These are phyloP conservation scores for Moelleriella libera DNA, from an alignment of 2,329 filamentous ascomycete genomes.

Conservation along the genomic window DNA sequence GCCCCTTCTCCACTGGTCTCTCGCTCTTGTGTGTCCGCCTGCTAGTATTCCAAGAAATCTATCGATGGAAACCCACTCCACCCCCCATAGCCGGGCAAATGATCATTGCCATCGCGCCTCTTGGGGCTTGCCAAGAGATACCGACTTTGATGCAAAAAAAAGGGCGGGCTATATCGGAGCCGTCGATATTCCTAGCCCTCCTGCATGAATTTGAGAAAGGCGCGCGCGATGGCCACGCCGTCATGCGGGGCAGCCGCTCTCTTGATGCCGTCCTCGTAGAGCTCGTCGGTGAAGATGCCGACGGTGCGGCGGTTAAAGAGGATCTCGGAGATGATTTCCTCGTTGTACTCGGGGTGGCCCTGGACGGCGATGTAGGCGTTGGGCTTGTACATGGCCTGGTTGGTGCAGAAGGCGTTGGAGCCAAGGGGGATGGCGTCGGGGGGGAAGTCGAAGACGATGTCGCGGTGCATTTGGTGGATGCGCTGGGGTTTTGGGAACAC, in stretches of 20 bases:
- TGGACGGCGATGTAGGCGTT: slow-evolving; percentile 26
- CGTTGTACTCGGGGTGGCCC: slow-evolving; percentile 32
- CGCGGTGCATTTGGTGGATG: slow-evolving; percentile 33
- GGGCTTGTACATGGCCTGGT: slow-evolving; percentile 28
- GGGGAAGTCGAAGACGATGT: slow-evolving; percentile 26
- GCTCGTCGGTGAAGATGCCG: slow-evolving; percentile 56
- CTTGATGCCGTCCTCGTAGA: slow-evolving; percentile 53
- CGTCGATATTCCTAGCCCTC: slow-evolving; percentile 22
- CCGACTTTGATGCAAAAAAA: no score
- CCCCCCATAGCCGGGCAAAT: no score
- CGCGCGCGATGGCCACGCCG: slow-evolving; percentile 58
- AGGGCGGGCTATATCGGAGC: neutral
- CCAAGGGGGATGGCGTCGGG: slow-evolving; percentile 24
- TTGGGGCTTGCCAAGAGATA: no score
- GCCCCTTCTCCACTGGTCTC: no score
- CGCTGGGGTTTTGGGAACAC: slow-evolving; percentile 9
- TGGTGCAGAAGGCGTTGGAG: slow-evolving; percentile 22
- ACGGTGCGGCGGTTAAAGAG: slow-evolving; percentile 39
- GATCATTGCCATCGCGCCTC: no score
- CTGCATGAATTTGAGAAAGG: slow-evolving; percentile 64
- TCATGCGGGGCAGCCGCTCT: slow-evolving; percentile 59
- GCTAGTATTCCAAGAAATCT: no score
- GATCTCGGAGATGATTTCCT: slow-evolving; percentile 22
- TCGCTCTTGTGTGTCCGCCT: no score
- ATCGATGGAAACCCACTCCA: no score